Conservation (phyloP, 495 filamentous ascomycete genomes). For the Penicillium antarcticum region DNA sequence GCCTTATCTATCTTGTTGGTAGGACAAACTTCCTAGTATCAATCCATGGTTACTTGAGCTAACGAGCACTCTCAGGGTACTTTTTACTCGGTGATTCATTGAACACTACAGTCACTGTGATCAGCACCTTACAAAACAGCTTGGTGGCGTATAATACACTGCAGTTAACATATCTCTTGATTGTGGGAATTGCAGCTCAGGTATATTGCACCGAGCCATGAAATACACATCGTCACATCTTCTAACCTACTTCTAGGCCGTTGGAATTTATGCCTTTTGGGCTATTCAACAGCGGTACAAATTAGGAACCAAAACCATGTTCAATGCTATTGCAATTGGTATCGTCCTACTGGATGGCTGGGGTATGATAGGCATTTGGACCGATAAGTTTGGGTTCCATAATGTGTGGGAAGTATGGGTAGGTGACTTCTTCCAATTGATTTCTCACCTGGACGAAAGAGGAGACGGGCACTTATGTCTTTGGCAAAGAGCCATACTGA, state of each 20-base stretch:
- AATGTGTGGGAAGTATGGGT: slow-evolving; percentile 61
- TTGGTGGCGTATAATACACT: slow-evolving; percentile 61
- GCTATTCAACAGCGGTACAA: slow-evolving; percentile 49
- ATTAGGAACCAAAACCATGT: slow-evolving; percentile 60
- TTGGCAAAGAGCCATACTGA: not conserved
- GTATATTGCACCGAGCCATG: slow-evolving; percentile 20
- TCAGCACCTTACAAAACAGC: slow-evolving; percentile 58
- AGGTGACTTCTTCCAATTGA: not conserved
- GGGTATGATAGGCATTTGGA: slow-evolving; percentile 69
- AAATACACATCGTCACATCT: too few species aligned
- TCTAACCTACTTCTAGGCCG: slow-evolving; percentile 26
- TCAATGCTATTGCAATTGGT: slow-evolving; percentile 52
- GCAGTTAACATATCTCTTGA: slow-evolving; percentile 57
- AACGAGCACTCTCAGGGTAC: slow-evolving; percentile 38
- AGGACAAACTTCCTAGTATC: not conserved
- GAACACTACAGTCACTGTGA: slow-evolving; percentile 65
- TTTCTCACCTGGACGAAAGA: too few species aligned
- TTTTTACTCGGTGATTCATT: slow-evolving; percentile 63
- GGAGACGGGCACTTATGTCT: too few species aligned
- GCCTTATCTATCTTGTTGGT: slow-evolving; percentile 60
- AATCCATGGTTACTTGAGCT: not conserved
- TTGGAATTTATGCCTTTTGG: slow-evolving; percentile 63
- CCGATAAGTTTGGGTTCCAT: slow-evolving; percentile 58
- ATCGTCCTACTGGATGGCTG: slow-evolving; percentile 60
- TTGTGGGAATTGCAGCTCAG: slow-evolving; percentile 63